Percentiles rank a stretch among this genome's conserved stretches.
These are phyloP conservation scores for Globisporangium rhizosaccharum DNA, from an alignment of 352 stramenopile species.

Conservation along the genomic window DNA sequence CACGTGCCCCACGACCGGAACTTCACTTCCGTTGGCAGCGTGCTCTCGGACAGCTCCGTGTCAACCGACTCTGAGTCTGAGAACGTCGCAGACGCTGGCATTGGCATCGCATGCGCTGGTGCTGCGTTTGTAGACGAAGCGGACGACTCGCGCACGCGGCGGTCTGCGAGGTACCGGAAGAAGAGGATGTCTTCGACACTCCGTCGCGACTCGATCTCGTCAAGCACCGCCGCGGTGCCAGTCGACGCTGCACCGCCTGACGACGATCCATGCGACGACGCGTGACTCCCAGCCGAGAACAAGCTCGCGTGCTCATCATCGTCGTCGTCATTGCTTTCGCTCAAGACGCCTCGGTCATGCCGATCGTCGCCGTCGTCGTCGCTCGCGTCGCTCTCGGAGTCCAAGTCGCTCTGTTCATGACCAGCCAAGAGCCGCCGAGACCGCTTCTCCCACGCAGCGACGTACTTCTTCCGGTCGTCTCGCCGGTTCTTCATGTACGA, in stretches of 20 bases:
- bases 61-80: conserved; percentile 81
- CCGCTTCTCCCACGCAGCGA: conserved; percentile 53
- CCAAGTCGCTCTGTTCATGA: conserved; percentile 26
- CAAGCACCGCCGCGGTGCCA: conserved; percentile 22
- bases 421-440: conserved; percentile 21
- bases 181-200: conserved; percentile 80
- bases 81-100: conserved; percentile 37
- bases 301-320: conserved; percentile 16
- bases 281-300: neutral
- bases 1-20: conserved; percentile 80
- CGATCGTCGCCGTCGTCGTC: conserved; percentile 47
- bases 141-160: conserved; percentile 25
- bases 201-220: conserved; percentile 71
- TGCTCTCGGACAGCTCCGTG: conserved; percentile 67
- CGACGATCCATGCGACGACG: conserved; percentile 1
- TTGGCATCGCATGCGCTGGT: conserved; percentile 25
- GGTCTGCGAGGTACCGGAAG: conserved; percentile 78
- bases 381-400: conserved; percentile 60
- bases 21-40: conserved; percentile 58
- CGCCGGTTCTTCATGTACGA: conserved; percentile 78
- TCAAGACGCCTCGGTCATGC: conserved; percentile 3
- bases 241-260: conserved; percentile 1
- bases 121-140: conserved; percentile 16
- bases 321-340: conserved; percentile 5
- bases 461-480: conserved; percentile 68